Evolutionary conservation across 192 early-diverging fungal species (phyloP), one percentile per base, ranked within the genome.

Genomic region (Entomortierella beljakovae): DNA sequence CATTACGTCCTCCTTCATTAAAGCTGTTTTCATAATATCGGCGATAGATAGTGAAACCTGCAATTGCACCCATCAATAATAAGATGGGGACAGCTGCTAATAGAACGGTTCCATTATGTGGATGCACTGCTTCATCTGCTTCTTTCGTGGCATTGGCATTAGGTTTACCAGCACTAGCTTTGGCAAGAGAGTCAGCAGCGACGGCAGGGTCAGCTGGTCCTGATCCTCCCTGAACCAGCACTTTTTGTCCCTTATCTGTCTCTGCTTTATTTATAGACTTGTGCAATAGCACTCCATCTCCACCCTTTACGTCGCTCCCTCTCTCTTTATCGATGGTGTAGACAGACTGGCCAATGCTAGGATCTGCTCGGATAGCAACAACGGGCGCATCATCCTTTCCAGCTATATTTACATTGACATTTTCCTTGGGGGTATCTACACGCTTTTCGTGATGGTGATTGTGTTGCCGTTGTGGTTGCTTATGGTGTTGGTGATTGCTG

Each of bases 1-100:
- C 71, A 31, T 73, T 64, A 18, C 57, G 63, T 13, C 71, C 70
- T 23, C 57, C 57, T 57, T 46, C 63, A 31, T 73, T 65, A 9
- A 73, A 52, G 10, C 57, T 62, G n/a, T 75, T 75, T 18, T 75
- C 71, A 1, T 67, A 49, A 32, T 61, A 75, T 29, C 71, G 56
- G 26, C 71, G 63, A 37, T 75, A 75, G 18, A 56, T 58, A 1
- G 71, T 75, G 26, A 75, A 75, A 5, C 71, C 71, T 7, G 64
- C 71, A 57, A 75, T 56, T 15, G 71, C 71, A 15, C 63, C 71
- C 71, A 75, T 75, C 11, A 75, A 32, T 9, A 75, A 51, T 22
- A 75, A 22, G 23, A 75, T 75, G 7, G 71, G 71, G 16, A 67
- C 58, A 2, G 64, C 63, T 0, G 71, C 64, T 42, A 75, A 28